Conservation (phyloP, 768 basidiomycete species). For the Boletus rubescentipes region DNA sequence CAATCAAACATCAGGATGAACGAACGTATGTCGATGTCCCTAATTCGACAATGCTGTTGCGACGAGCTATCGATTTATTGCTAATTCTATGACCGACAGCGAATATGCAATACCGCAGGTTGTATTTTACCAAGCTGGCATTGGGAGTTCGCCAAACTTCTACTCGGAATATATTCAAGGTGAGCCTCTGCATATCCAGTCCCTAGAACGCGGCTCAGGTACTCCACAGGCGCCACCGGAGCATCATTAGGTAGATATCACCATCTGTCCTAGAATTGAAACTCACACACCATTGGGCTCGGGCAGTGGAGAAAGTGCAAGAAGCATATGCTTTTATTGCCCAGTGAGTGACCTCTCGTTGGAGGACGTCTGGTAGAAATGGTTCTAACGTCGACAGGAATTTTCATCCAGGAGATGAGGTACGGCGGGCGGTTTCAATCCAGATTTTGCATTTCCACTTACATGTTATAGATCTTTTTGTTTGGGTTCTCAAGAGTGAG, state of each 20-base stretch:
- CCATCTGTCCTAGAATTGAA: background rate
- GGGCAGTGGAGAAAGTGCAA: slow-evolving; percentile 66
- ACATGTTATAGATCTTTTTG: slow-evolving; percentile 58
- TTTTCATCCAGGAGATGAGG: slow-evolving; percentile 71
- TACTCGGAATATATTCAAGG: slow-evolving; percentile 65
- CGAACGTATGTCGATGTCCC: slow-evolving; percentile 33
- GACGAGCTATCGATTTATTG: too few relatives aligned
- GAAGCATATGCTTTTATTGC: slow-evolving; percentile 81
- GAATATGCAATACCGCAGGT: slow-evolving; percentile 52
- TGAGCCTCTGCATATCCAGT: slow-evolving; percentile 20
- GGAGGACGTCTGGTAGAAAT: background rate
- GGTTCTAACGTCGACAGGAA: slow-evolving; percentile 45
- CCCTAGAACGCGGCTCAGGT: slow-evolving; percentile 6
- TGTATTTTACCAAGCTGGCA: slow-evolving; percentile 63
- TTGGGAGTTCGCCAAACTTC: slow-evolving; percentile 56
- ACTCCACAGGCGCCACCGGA: slow-evolving; percentile 57
- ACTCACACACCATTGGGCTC: slow-evolving; percentile 2
- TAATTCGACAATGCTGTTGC: too few relatives aligned
- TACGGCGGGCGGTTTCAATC: slow-evolving; percentile 20
- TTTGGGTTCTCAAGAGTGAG: slow-evolving; percentile 76
- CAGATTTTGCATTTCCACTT: background rate
- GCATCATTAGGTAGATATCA: slow-evolving; percentile 50
- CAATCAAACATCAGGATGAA: slow-evolving; percentile 49
- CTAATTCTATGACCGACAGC: slow-evolving; percentile 17
- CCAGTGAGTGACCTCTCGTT: slow-evolving; percentile 49